phyloP scores from a whole-genome alignment of 2,329 filamentous ascomycete species.

The Botrytis squamosa region DNA sequence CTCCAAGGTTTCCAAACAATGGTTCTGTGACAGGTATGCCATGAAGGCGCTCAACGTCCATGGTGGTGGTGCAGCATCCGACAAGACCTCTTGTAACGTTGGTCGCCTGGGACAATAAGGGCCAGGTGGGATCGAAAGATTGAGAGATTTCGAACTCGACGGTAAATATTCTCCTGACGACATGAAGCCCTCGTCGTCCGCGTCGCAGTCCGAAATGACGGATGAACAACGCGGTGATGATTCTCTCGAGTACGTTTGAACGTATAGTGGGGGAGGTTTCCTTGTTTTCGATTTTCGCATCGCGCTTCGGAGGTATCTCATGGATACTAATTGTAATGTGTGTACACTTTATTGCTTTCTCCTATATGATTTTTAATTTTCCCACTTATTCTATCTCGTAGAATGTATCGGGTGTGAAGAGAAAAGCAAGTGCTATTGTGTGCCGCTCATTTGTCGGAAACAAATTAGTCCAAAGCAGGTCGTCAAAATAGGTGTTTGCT shows the following conservation, averaged over 20 bases:
- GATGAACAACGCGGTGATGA: constrained; percentile 38
- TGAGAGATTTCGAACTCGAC: constrained; percentile 45
- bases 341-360: constrained; percentile 22
- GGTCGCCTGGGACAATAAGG: constrained; percentile 62
- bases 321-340: constrained; percentile 57
- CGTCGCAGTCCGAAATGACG: constrained; percentile 43
- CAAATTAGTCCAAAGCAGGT: constrained; percentile 27
- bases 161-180: constrained; percentile 45
- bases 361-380: constrained; percentile 10
- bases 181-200: constrained; percentile 52
- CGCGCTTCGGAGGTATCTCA: constrained; percentile 40
- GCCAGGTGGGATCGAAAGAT: constrained; percentile 43
- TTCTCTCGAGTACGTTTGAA: constrained; percentile 35
- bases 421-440: constrained; percentile 29
- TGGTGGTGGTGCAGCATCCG: constrained; percentile 80
- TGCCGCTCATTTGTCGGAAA: constrained; percentile 32
- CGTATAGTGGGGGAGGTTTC: constrained; percentile 37
- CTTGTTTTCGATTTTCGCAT: constrained; percentile 40
- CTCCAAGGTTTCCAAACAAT: constrained; percentile 93
- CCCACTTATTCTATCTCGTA: constrained; percentile 12
- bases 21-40: constrained; percentile 94
- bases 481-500: constrained; percentile 30
- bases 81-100: constrained; percentile 81
- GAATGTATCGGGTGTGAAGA: constrained; percentile 24
- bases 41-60: constrained; percentile 93